A percentile compares a stretch with the other conserved stretches of the same genome.
phyloP scores from a whole-genome alignment of 225 moss, liverwort and hornwort genomes.

The Marchantia paleacea region DNA sequence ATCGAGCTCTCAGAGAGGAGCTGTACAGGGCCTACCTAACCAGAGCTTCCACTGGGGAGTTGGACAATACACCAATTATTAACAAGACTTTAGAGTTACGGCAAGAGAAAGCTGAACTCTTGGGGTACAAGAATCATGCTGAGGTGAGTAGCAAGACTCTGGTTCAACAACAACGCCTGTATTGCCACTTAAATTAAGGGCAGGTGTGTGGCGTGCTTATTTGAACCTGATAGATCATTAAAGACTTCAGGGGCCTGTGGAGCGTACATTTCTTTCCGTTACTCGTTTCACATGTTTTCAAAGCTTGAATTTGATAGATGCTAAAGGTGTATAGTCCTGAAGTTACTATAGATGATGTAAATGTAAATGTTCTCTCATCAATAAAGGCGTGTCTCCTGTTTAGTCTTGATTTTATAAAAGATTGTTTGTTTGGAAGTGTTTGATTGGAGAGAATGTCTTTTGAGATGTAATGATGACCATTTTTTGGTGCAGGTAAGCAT shows the following conservation, averaged over 20 bases:
- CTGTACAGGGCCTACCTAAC: slow-evolving; percentile 41
- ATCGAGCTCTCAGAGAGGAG: slow-evolving; percentile 49
- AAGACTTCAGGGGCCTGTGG: neutral
- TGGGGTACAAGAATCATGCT: slow-evolving; percentile 52
- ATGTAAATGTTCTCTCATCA: no score
- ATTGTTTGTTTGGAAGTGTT: no score
- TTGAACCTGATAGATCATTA: neutral
- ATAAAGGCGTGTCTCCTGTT: no score
- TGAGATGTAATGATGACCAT: neutral
- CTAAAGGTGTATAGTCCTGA: no score
- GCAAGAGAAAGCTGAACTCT: slow-evolving; percentile 55
- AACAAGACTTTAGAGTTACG: slow-evolving; percentile 38
- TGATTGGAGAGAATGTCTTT: no score
- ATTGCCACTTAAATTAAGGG: neutral
- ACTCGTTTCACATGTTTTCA: no score
- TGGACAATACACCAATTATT: slow-evolving; percentile 44
- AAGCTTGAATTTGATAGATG: no score
- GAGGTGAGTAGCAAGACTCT: slow-evolving; percentile 29
- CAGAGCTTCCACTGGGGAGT: slow-evolving; percentile 48
- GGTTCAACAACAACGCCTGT: neutral
- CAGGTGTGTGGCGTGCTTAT: neutral
- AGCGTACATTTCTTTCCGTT: no score
- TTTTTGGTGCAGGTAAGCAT: slow-evolving; percentile 43
- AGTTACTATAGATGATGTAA: no score
- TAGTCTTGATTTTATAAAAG: no score